Conservation (phyloP, 2,329 filamentous ascomycete genomes). For the Colletotrichum coccodes region DNA sequence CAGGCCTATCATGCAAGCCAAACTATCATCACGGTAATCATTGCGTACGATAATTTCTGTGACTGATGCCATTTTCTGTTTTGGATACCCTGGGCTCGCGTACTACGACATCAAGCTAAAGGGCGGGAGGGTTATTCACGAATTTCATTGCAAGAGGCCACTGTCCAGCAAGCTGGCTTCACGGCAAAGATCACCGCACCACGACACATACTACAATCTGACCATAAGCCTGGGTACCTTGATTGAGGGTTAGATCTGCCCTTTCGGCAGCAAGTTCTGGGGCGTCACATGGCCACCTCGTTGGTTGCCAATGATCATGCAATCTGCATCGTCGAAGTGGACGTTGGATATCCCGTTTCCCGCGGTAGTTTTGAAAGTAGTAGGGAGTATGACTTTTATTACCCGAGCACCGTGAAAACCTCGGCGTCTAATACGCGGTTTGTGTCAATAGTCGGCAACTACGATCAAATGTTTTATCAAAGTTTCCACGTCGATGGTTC, state of each 20-base stretch:
- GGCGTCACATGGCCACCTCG: slow-evolving; percentile 43
- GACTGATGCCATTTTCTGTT: too few relatives aligned
- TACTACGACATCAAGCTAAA: slow-evolving; percentile 62
- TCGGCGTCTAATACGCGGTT: slow-evolving; percentile 38
- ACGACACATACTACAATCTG: slow-evolving; percentile 51
- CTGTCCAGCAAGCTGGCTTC: slow-evolving; percentile 61
- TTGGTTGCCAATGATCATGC: slow-evolving; percentile 43
- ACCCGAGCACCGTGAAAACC: slow-evolving; percentile 45
- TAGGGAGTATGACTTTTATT: slow-evolving; percentile 41
- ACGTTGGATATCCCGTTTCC: slow-evolving; percentile 47
- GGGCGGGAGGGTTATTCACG: slow-evolving; percentile 61
- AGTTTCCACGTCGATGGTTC: slow-evolving; percentile 48
- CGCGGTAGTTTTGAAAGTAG: slow-evolving; percentile 43
- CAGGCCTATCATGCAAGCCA: too few relatives aligned
- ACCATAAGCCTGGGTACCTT: slow-evolving; percentile 48
- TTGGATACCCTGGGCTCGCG: slow-evolving; percentile 55
- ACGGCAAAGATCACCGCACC: slow-evolving; percentile 55
- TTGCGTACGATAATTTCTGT: too few relatives aligned
- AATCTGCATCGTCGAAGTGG: slow-evolving; percentile 52
- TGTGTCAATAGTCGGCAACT: slow-evolving; percentile 50
- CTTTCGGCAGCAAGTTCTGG: slow-evolving; percentile 48
- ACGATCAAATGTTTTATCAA: slow-evolving; percentile 53
- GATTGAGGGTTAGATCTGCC: slow-evolving; percentile 54
- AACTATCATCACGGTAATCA: too few relatives aligned
- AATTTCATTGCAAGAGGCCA: slow-evolving; percentile 62